phyloP scores from a whole-genome alignment of 257 asterid genomes.

The Nyctanthes arbortristis region DNA sequence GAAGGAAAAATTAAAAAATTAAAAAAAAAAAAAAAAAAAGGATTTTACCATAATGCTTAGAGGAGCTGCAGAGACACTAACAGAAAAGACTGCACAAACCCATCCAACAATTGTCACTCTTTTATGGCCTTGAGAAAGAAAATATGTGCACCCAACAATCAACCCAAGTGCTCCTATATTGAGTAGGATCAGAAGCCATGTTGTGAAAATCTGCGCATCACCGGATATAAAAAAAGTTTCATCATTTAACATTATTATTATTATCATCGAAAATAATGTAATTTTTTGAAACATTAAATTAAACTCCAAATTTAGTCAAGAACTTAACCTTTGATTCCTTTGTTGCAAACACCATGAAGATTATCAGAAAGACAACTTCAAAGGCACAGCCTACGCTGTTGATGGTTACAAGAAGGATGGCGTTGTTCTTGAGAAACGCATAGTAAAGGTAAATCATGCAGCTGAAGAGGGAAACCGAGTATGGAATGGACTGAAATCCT shows the following conservation, averaged over 20 bases:
- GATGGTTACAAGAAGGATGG: constrained; percentile 50
- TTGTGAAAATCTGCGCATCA: constrained; percentile 49
- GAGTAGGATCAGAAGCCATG: constrained; percentile 44
- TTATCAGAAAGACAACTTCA: constrained; percentile 40
- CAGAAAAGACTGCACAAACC: constrained; percentile 77
- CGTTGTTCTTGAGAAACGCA: constrained; percentile 54
- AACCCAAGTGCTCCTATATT: constrained; percentile 41
- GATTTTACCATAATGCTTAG: constrained; percentile 68
- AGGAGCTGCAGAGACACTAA: constrained; percentile 75
- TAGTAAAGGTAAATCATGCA: constrained; percentile 75
- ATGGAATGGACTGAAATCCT: constrained; percentile 76
- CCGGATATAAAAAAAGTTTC: background rate
- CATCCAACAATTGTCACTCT: constrained; percentile 64
- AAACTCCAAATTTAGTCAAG: background rate
- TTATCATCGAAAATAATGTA: background rate
- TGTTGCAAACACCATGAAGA: constrained; percentile 65
- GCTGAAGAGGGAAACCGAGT: constrained; percentile 76
- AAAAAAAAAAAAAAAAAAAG: background rate
- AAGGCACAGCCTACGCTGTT: constrained; percentile 49
- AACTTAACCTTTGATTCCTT: constrained; percentile 47
- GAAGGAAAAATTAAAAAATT: background rate
- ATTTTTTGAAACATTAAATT: background rate
- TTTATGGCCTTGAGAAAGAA: constrained; percentile 11
- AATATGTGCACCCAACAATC: constrained; percentile 32
- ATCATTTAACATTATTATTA: too few species aligned